Percentiles rank a stretch among this genome's conserved stretches.
Conservation (phyloP, 2,329 filamentous ascomycete species). For the Madurella fahalii region DNA sequence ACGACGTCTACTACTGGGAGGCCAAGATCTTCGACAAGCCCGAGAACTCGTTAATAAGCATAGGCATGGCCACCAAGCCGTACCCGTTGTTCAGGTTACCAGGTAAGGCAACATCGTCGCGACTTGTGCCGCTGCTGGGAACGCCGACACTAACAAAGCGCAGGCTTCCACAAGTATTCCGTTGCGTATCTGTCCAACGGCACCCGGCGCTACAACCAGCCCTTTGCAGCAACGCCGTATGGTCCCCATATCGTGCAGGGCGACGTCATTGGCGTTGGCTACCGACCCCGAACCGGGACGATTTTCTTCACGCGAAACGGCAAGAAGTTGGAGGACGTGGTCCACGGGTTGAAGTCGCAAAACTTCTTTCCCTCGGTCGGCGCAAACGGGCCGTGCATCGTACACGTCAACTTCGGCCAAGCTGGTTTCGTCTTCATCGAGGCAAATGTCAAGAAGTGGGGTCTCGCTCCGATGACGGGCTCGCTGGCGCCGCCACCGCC, state of each 20-base stretch:
- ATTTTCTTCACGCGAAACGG: constrained; percentile 98
- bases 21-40: constrained; percentile 98
- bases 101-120: constrained; percentile 53
- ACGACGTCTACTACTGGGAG: constrained; percentile 99
- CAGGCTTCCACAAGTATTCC: constrained; percentile 88
- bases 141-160: constrained; percentile 8
- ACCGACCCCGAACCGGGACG: constrained; percentile 87
- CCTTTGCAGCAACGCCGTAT: constrained; percentile 75
- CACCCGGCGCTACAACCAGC: constrained; percentile 85
- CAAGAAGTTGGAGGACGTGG: constrained; percentile 92
- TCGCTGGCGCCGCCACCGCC: constrained; percentile 92
- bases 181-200: constrained; percentile 88
- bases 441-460: constrained; percentile 99
- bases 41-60: constrained; percentile 78
- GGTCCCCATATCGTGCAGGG: constrained; percentile 84
- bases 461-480: constrained; percentile 89
- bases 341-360: constrained; percentile 85
- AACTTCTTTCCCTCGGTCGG: constrained; percentile 99
- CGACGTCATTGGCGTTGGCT: constrained; percentile 93
- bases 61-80: constrained; percentile 94
- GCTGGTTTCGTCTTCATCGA: constrained; percentile 99
- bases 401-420: constrained; percentile 97
- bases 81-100: constrained; percentile 93
- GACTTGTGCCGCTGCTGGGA: not conserved
- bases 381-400: constrained; percentile 83